Evolutionary conservation across 2,329 filamentous ascomycete genomes (phyloP).

Genomic region (Hypoxylon sp.): DNA sequence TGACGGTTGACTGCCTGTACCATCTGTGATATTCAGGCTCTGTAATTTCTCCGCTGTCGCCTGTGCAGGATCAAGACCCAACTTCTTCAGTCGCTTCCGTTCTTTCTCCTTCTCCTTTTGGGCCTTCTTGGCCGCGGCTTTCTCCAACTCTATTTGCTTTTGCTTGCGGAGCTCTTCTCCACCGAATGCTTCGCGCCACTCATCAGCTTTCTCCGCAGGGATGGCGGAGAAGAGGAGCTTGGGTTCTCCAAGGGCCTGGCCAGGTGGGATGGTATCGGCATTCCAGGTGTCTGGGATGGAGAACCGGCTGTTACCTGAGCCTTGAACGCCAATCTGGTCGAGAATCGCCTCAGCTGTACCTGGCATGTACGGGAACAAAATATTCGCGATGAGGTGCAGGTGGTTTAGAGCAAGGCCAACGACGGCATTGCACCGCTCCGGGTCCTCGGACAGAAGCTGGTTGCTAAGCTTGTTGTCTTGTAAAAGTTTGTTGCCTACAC

Average conservation of each 20-base stretch:
- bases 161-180: constrained; percentile 75
- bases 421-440: constrained; percentile 67
- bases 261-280: constrained; percentile 71
- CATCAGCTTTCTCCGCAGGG: constrained; percentile 81
- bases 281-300: constrained; percentile 77
- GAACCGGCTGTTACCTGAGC: constrained; percentile 47
- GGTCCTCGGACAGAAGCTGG: constrained; percentile 65
- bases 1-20: background rate
- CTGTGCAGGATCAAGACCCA: constrained; percentile 32
- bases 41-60: constrained; percentile 27
- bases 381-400: constrained; percentile 81
- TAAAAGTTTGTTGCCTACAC: constrained; percentile 62
- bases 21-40: constrained; percentile 28
- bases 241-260: constrained; percentile 85
- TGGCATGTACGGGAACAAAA: constrained; percentile 88
- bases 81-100: constrained; percentile 59
- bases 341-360: constrained; percentile 81
- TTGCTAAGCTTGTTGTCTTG: constrained; percentile 68
- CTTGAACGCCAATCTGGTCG: constrained; percentile 75
- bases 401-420: constrained; percentile 87
- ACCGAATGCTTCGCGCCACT: constrained; percentile 84
- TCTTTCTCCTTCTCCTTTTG: constrained; percentile 65
- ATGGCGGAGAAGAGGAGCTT: constrained; percentile 86
- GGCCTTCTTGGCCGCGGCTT: constrained; percentile 64
- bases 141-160: constrained; percentile 68